phyloP scores from a whole-genome alignment of 768 basidiomycete genomes.

The Tricholoma bakamatsutake region DNA sequence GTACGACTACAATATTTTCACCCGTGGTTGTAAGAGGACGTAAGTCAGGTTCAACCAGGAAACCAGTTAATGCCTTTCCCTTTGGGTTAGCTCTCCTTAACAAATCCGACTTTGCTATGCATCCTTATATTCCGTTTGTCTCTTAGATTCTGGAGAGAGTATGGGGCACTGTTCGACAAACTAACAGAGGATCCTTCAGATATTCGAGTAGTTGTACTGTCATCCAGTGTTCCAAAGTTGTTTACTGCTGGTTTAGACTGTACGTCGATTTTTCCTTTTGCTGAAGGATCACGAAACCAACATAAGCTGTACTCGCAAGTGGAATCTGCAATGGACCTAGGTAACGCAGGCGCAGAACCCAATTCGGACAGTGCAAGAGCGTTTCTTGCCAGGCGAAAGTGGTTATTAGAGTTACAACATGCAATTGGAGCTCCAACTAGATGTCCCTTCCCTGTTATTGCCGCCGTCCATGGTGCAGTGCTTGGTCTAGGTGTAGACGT shows the following conservation, averaged over 20 bases:
- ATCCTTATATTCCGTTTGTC: neutral
- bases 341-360: conserved; percentile 14
- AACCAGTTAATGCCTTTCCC: conserved; percentile 64
- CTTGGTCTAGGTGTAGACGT: conserved; percentile 80
- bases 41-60: conserved; percentile 25
- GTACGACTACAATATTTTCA: conserved; percentile 18
- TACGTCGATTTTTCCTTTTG: conserved; percentile 23
- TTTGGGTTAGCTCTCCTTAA: conserved; percentile 28
- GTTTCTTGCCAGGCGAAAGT: conserved; percentile 40
- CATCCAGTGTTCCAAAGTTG: conserved; percentile 60
- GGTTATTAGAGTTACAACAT: conserved; percentile 57
- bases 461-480: conserved; percentile 68
- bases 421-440: conserved; percentile 63
- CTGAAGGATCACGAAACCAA: neutral
- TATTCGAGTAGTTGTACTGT: conserved; percentile 70
- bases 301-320: conserved; percentile 19
- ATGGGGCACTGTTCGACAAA: conserved; percentile 53
- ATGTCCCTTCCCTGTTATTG: conserved; percentile 77
- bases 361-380: conserved; percentile 45
- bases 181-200: conserved; percentile 42
- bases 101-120: neutral
- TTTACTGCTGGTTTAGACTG: conserved; percentile 86
- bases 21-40: neutral
- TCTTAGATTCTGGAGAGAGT: conserved; percentile 68
- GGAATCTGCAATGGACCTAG: conserved; percentile 22